These are phyloP conservation scores for Claviceps sorghi DNA, from an alignment of 2,329 filamentous ascomycete species.

Conservation along the genomic window DNA sequence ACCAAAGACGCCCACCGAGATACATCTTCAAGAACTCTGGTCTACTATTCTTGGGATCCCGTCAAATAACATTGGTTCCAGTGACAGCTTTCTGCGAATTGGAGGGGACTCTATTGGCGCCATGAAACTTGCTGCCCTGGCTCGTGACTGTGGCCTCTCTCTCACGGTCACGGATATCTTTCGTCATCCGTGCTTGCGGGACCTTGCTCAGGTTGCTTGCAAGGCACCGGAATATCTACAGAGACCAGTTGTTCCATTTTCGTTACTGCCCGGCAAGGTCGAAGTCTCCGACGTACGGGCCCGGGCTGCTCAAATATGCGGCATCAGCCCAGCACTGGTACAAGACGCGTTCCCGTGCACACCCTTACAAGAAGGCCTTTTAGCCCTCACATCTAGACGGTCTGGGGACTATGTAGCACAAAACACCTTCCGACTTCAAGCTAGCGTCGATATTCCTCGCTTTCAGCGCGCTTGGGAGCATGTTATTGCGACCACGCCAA, in stretches of 20 bases:
- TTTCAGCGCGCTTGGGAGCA: conserved; percentile 3
- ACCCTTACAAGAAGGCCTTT: conserved; percentile 3
- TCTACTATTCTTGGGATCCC: conserved; percentile 4
- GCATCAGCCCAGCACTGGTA: neutral
- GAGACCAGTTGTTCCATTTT: neutral
- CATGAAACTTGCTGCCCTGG: conserved; percentile 24
- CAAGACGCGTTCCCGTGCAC: conserved; percentile 4
- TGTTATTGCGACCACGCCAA: neutral
- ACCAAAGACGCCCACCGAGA: neutral
- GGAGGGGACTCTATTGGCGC: conserved; percentile 7
- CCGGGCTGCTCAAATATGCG: neutral
- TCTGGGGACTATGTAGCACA: conserved; percentile 1
- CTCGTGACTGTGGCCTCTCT: conserved; percentile 18
- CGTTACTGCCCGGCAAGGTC: neutral
- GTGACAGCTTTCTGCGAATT: conserved; percentile 6
- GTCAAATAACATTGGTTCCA: conserved; percentile 1
- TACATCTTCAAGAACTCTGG: conserved; percentile 6
- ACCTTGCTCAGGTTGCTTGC: neutral
- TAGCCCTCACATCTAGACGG: conserved; percentile 1
- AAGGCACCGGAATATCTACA: neutral
- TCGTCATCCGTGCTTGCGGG: conserved; percentile 3
- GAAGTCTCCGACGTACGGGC: neutral
- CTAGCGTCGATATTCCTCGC: neutral
- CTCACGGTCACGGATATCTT: conserved; percentile 28
- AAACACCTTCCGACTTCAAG: neutral